A percentile compares a stretch with the other conserved stretches of the same genome.
These are phyloP conservation scores for Coniochaeta sp. DNA, from an alignment of 2,329 filamentous ascomycete species.

Conservation along the genomic window DNA sequence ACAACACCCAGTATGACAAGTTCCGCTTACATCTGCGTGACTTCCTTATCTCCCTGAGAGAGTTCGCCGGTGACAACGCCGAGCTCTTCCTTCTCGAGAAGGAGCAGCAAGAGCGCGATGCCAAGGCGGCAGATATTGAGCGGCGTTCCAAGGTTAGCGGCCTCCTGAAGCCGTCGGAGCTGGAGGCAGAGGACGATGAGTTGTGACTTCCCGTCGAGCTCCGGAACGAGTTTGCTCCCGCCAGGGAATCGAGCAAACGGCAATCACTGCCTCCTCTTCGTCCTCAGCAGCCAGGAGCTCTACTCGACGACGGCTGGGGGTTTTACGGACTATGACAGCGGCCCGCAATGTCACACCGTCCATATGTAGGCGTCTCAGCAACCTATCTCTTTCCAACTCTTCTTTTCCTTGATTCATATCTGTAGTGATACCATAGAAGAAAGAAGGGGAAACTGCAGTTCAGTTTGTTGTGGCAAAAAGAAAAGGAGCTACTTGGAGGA, in stretches of 20 bases:
- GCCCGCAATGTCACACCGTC: not conserved
- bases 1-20: conserved; percentile 83
- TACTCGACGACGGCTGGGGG: conserved; percentile 56
- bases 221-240: conserved; percentile 50
- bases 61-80: conserved; percentile 91
- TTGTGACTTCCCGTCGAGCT: conserved; percentile 75
- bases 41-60: conserved; percentile 94
- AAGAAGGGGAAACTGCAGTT: not conserved
- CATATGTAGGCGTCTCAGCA: not conserved
- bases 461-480: not conserved
- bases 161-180: conserved; percentile 92
- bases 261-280: not conserved
- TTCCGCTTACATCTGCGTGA: conserved; percentile 96
- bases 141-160: conserved; percentile 92
- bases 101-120: conserved; percentile 81
- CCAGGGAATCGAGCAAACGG: conserved; percentile 11
- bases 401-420: not conserved
- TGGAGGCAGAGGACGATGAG: conserved; percentile 80
- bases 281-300: conserved; percentile 2
- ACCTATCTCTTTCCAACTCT: not conserved
- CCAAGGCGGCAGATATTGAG: conserved; percentile 82
- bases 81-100: conserved; percentile 92
- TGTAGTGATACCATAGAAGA: conserved; percentile 4
- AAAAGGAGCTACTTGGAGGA: not conserved
- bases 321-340: conserved; percentile 50